Evolutionary conservation across 345 rosid species (phyloP).

Genomic region (Acer yangbiense): DNA sequence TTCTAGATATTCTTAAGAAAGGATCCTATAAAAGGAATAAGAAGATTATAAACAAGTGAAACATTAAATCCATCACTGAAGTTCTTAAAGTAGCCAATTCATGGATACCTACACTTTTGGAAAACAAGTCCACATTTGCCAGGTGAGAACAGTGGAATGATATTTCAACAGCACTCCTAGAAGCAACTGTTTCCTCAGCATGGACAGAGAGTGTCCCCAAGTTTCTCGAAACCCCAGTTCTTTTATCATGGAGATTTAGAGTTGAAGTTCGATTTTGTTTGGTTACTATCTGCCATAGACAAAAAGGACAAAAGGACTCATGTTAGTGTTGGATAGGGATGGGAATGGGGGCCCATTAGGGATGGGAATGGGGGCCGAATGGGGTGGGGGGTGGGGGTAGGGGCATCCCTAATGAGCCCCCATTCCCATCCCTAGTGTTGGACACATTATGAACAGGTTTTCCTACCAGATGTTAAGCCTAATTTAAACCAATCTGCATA

Average conservation of each 20-base stretch:
- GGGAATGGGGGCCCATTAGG: too few relatives aligned
- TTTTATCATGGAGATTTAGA: constrained; percentile 46
- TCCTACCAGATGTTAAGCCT: too few relatives aligned
- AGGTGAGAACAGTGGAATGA: constrained; percentile 50
- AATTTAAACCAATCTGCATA: too few relatives aligned
- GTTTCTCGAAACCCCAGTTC: constrained; percentile 40
- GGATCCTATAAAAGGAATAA: constrained; percentile 58
- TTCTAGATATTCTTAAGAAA: constrained; percentile 78
- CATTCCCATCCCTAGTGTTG: too few relatives aligned
- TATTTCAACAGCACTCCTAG: constrained; percentile 62
- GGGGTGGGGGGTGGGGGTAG: too few relatives aligned
- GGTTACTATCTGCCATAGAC: constrained; percentile 62
- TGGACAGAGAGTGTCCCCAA: constrained; percentile 63
- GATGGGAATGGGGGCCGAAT: too few relatives aligned
- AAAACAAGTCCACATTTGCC: constrained; percentile 76
- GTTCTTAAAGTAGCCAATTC: neutral
- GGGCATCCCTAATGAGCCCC: too few relatives aligned
- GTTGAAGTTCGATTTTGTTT: constrained; percentile 49
- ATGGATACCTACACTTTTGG: constrained; percentile 65
- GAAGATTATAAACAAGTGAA: neutral
- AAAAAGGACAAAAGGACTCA: neutral
- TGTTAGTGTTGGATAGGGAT: neutral
- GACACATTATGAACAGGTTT: too few relatives aligned
- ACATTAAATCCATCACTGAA: neutral
- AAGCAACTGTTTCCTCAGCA: constrained; percentile 73